Evolutionary conservation across 179 eudicot species (phyloP), one percentile per base, ranked within the genome.

Genomic region (Silene coronaria): DNA sequence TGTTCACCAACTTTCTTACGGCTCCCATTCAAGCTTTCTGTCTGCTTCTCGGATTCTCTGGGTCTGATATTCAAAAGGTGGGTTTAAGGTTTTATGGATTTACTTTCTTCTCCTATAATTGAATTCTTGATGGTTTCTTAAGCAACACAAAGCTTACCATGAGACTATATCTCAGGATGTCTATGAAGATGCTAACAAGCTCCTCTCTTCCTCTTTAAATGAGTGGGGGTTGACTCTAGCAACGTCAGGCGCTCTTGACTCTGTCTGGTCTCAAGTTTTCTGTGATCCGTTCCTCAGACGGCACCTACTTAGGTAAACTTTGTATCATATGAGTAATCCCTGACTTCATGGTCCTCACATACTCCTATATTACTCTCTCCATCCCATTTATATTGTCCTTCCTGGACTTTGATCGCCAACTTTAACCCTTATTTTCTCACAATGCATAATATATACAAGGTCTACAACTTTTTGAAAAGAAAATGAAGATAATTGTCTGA

Each of bases 1-100:
- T 87, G 76, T 93, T 93, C 80, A 91, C 98, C 75, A 79, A 80
- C 68, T 93, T 93, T 80, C 91, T 93, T 69, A 87, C 94, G 27
- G 84, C 91, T 82, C 97, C 98, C 70, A 74, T 91, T 81, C 97
- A 89, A 82, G 93, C 97, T 26, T 88, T 93, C 70, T 87, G 92
- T 76, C 82, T 86, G 48, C 80, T 91, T 75, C 87, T 90, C 53
- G 97, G 97, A 64, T 79, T 87, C 79, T 81, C 92, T 48, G 88
- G 91, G 79, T 78, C 90, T 60, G 91, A 87, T 77, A 57, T 87
- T 69, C 88, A 88, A 62, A 86, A 70, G 90, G 97, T 91, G 60
- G 12, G 88, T 67, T 48, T 51, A 14, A 51, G 58, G 58, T 16
- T 45, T 11, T 45, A 45, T 2, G 11, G 45, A 38, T 51, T 74